Evolutionary conservation across 139 green algal species (phyloP), one percentile per base, ranked within the genome.

Genomic region (Volvox africanus): DNA sequence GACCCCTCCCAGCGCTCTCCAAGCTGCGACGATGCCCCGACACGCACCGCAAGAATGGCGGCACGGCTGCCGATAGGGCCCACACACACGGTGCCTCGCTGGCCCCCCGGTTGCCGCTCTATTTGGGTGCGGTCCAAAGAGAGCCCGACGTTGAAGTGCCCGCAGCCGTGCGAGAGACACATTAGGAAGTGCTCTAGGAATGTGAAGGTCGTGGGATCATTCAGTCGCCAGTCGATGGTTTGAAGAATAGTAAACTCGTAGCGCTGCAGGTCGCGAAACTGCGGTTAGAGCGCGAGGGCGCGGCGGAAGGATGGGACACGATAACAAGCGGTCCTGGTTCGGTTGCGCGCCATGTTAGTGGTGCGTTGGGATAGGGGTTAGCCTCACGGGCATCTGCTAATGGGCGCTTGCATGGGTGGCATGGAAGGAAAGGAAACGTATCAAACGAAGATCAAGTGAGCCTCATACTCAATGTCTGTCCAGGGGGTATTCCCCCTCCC

Each of bases 181-280:
- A 24, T 2, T 9, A 83, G 28, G 86, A 76, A 90, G n/a, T 83
- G 86, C 24, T 24, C 9, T 18, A 90, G 50, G 86, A 90, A 90
- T 37, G 86, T 62, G 50, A 35, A 22, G 71, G 86, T 35, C 37
- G 44, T 83, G 86, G 86, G 86, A 1, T n/a, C 3, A 69, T 82
- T 71, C 30, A 82, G 71, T 16, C 28, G 16, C 86, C 86, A 90
- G 19, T 61, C 28, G 37, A 83, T 26, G n/a, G 86, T 61, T 55
- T 83, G 71, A 50, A 90, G 71, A n/a, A 90, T 1, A 20, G 61
- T 33, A 24, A 67, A 83, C 71, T 90, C 86, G 65, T 67, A 82
- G 18, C 71, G 44, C 30, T 76, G 44, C 50, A 90, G 71, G 71
- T 90, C 86, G 17, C n/a, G 20, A 12, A 28, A 0, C 86, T 90